A percentile compares a stretch with the other conserved stretches of the same genome.
Conservation (phyloP, 768 basidiomycete species). For the Boletus bicolor region DNA sequence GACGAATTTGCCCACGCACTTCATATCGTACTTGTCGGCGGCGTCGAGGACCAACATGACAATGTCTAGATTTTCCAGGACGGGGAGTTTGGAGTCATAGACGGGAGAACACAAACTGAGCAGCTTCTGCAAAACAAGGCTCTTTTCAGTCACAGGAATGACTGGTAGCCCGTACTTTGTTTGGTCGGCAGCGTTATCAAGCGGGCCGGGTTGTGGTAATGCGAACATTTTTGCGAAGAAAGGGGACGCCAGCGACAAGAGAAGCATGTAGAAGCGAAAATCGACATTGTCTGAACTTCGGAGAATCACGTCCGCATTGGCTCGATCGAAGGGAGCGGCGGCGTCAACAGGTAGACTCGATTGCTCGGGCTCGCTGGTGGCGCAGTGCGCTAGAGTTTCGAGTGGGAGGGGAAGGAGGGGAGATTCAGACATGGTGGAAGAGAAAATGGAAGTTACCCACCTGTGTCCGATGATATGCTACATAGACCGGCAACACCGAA, state of each 20-base stretch:
- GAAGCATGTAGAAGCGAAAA: constrained; percentile 52
- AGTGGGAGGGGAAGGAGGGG: constrained; percentile 6
- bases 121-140: constrained; percentile 38
- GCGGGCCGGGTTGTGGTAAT: constrained; percentile 41
- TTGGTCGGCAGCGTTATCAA: constrained; percentile 28
- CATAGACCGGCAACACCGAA: constrained; percentile 12
- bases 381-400: neutral
- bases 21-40: constrained; percentile 52
- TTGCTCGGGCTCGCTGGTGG: constrained; percentile 1
- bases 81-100: constrained; percentile 33
- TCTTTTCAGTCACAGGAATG: constrained; percentile 48
- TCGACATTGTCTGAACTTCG: constrained; percentile 50
- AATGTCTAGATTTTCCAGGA: constrained; percentile 37
- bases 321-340: constrained; percentile 44
- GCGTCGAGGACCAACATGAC: constrained; percentile 43
- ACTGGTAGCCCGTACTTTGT: constrained; percentile 38
- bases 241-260: constrained; percentile 54
- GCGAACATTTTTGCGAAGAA: constrained; percentile 57
- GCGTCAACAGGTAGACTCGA: constrained; percentile 26
- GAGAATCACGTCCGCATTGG: constrained; percentile 51
- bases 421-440: constrained; percentile 15
- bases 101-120: constrained; percentile 50
- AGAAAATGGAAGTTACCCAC: neutral
- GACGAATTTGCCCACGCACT: constrained; percentile 37
- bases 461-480: neutral